Evolutionary conservation across 805 yeast species (phyloP), one percentile per base, ranked within the genome.

Genomic region (Spathaspora hagerdaliae): DNA sequence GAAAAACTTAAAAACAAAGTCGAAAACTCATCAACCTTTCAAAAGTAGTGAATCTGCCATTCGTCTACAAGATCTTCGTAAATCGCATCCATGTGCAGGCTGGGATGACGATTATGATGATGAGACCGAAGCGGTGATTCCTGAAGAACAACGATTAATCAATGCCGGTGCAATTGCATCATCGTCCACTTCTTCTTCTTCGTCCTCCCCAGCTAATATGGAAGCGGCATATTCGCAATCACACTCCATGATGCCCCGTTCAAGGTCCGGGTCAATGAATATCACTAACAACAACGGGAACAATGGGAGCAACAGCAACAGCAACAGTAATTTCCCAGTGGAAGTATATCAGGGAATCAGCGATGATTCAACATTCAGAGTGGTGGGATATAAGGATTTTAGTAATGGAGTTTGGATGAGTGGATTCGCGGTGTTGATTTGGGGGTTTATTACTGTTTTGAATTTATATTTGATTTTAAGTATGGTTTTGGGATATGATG

Each of bases 401-500:
- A 84, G 91, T 56, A 87, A 86, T 60, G 79, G 87, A 13, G 71
- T 70, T 9, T 43, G 71, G 32, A 73, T 85, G 38, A 69, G 85
- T 3, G 60, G 73, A 37, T 39, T 70, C 1, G 87, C 94, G 2
- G 58, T 82, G 10, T 46, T 75, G 26, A 77, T 85, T 11, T 89
- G 96, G 89, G 77, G 77, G 0, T 73, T 82, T 24, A 86, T 89
- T 19, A 79, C 90, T 7, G 69, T 80, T 26, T 74, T 89, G 56
- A 89, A 89, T 57, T 67, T 83, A 47, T 88, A 85, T 67, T 71
- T 89, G 55, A 78, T 89, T 12, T 69, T 65, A 27, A 60, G 63
- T 41, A 49, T 59, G 52, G 19, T 59, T 2, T 44, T 62, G 43
- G 67, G 65, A 5, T 61, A 58, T 38, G 67, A 61, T 44, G 62